Evolutionary conservation across 2,329 filamentous ascomycete species (phyloP).

Genomic region (Fusarium sp.): DNA sequence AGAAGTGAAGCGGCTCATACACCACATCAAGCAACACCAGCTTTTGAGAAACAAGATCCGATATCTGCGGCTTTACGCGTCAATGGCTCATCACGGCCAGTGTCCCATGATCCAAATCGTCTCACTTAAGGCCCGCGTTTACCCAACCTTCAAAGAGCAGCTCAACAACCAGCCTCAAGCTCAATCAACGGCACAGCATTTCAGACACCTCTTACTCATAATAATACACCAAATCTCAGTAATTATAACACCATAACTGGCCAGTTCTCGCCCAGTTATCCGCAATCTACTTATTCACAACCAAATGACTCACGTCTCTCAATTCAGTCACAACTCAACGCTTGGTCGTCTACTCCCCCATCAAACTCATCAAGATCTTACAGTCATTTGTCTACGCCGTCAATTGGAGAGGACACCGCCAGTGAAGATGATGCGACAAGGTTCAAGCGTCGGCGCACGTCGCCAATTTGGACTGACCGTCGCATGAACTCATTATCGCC

Average conservation of each 20-base stretch:
- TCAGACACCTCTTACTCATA: neutral
- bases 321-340: constrained; percentile 3
- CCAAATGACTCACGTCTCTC: neutral
- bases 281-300: neutral
- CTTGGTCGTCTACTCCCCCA: neutral
- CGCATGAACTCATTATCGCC: constrained; percentile 29
- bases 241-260: neutral
- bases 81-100: neutral
- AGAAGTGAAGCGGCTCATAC: neutral
- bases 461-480: constrained; percentile 12
- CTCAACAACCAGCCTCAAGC: neutral
- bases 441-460: constrained; percentile 27
- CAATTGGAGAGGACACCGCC: neutral
- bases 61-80: neutral
- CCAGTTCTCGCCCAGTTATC: neutral
- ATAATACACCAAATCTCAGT: neutral
- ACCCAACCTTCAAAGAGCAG: neutral
- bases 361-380: neutral
- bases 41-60: neutral
- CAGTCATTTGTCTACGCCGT: neutral
- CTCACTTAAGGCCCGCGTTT: neutral
- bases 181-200: neutral
- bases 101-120: neutral
- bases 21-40: neutral
- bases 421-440: neutral